These are phyloP conservation scores for Blastocystis sp. DNA, from an alignment of 352 stramenopile genomes.

Conservation along the genomic window DNA sequence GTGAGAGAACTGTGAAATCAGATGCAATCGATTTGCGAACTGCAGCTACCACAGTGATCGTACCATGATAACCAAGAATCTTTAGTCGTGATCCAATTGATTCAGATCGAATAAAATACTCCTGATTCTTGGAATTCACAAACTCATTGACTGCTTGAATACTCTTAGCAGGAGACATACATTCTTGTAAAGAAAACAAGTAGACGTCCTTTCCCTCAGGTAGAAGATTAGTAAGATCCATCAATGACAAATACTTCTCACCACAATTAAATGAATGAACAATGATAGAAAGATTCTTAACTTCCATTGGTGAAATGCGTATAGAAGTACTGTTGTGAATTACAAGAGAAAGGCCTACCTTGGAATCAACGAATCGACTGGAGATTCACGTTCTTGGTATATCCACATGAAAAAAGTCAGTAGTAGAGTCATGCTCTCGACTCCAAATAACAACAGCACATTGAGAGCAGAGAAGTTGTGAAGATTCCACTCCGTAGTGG, in stretches of 20 bases:
- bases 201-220: slow-evolving; percentile 28
- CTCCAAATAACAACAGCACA: not conserved
- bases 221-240: not conserved
- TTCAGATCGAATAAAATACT: not conserved
- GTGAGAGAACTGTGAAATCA: not conserved
- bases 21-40: not conserved
- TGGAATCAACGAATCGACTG: not conserved
- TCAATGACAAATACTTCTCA: not conserved
- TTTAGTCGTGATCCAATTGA: not conserved
- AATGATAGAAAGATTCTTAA: not conserved
- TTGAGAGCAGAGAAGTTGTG: not conserved
- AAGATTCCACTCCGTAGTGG: not conserved
- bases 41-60: not conserved
- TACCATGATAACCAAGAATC: not conserved
- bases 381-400: not conserved
- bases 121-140: not conserved
- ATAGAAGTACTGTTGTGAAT: not conserved
- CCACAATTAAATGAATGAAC: slow-evolving; percentile 17
- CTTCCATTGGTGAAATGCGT: not conserved
- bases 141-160: not conserved
- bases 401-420: not conserved
- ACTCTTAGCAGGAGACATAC: not conserved
- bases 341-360: not conserved
- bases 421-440: not conserved
- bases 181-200: slow-evolving; percentile 33